Base-by-base conservation (phyloP, 345 rosid species). In the Mangifera indica region DNA sequence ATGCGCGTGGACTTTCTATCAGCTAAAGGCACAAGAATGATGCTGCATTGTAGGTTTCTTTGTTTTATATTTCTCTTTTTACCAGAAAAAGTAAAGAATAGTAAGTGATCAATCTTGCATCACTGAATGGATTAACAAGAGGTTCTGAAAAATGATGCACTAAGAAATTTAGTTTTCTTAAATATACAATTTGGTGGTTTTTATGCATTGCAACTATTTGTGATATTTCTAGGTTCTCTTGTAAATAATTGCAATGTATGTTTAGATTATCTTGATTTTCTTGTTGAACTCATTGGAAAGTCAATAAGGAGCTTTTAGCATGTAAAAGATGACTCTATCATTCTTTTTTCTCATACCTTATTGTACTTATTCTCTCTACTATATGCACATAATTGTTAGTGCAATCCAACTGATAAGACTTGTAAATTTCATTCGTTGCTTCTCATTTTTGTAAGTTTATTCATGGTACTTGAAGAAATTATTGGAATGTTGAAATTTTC, bases 1-100 rank as follows among this genome's bases (percentile, higher is more conserved):
- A 95, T 84, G 88, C 84, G 57, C 84, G 52, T 81, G 87, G 90
- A 85, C 80, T 84, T 84, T 78, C 92, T 79, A 79, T 90, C 90
- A 84, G 88, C 87, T 80, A 83, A 86, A 84, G 90, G 84, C 82
- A 84, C 85, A 72, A 77, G 84, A 87, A 65, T 84, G 83, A 80
- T 87, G 79, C 90, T 80, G 71, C 76, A 75, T 84, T 84, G 87
- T 92, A 92, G 96, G 98, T 90, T 80, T 72, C 42, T 81, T 75
- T 83, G 82, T 79, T 78, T 73, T 17, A 25, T 75, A 60, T 69
- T 26, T 74, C 26, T 69, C 54, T 21, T 54, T 77, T 60, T 78
- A 54, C 54, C 64, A 60, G 34, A 70, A 77, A 46, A 29, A 32
- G 17, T 0, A 37, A 60, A 45, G 49, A 20, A 25, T 56, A 56